Base-by-base conservation (phyloP, 768 basidiomycete genomes). In the Leucocoprinus birnbaumii region DNA sequence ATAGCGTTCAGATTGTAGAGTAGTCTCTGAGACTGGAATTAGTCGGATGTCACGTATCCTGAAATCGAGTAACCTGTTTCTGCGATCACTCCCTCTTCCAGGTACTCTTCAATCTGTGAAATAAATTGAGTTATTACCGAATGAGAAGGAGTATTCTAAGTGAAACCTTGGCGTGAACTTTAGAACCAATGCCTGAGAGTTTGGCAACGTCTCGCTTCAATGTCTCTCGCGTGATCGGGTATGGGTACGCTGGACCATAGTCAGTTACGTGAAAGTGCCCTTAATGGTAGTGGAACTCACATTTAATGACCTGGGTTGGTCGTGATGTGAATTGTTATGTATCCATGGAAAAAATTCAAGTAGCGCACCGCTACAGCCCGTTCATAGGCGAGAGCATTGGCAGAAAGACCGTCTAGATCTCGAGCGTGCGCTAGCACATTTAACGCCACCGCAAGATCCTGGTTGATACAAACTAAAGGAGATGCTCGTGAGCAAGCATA, bases 41-140 rank as follows among this genome's bases (percentile, higher is more conserved):
- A 48, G 25, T 38, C 7, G 13, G 19, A 2, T n/a, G 19, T 11
- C 26, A 21, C 3, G 7, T n/a, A 43, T 2, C 27, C 13, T 18
- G 21, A 35, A 7, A 14, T 40, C 11, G 9, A n/a, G 9, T 10
- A 19, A 46, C 41, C 69, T 71, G 41, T 76, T 77, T 89, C 89
- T 24, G 71, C 59, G 50, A 91, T 85, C 44, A 67, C 65, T 0
- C 85, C 85, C 10, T 67, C 71, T 19, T 76, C 65, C 10, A 85
- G 57, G 59, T 76, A 92, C 62, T 91, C 89, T 51, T 78, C 71
- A 16, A 90, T 78, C 87, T 91, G n/a, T n/a, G n/a, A n/a, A n/a
- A n/a, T n/a, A n/a, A 46, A 3, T 5, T 10, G 8, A 16, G 26
- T 25, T 9, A 21, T 46, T 35, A 44, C 24, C 53, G 14, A 44